Evolutionary conservation across 2,329 filamentous ascomycete species (phyloP), one percentile per base, ranked within the genome.

Genomic region (Phaeosphaeria sp.): DNA sequence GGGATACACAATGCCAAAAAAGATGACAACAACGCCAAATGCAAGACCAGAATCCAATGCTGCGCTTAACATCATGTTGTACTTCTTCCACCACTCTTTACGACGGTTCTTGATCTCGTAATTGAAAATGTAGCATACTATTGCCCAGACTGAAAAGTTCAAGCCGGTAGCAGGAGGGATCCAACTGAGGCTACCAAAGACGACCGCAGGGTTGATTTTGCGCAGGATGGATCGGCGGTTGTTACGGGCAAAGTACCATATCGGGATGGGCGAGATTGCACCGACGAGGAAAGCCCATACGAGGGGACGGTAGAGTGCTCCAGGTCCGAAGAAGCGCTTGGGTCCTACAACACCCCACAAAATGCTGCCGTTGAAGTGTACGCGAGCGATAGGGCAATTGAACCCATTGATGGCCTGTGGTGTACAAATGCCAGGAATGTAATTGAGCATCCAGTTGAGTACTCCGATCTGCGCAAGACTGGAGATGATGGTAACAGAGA

Each of bases 321-420:
- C 84, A 1, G 85, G 84, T 0, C 92, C 92, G 68, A 96, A 96
- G 81, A 96, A 95, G 67, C 93, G 89, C 54, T 83, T 79, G 0
- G 92, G 92, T 0, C 92, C 92, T 13, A 96, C 90, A 6, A 96
- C 90, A 46, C 92, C 92, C 92, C 92, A 96, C 3, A 96, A 85
- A 55, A 96, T 93, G 54, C 89, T 92, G 52, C 92, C 92, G 76
- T 95, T 95, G 82, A 96, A 96, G 77, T 96, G 92, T 0, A 96
- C 92, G 15, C 91, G 86, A 0, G 92, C 92, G 55, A 95, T 90
- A 17, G 92, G 92, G 66, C 92, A 96, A 17, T 90, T 93, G 79
- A 96, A 96, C 11, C 91, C 91, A 68, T 93, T 93, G 73, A 93
- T 85, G n/a, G 92, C 92, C 48, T 89, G 78, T 0, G 90, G 81